Evolutionary conservation across 371 early-diverging fungal species (phyloP), one percentile per base, ranked within the genome.

Genomic region (Blakeslea trispora): DNA sequence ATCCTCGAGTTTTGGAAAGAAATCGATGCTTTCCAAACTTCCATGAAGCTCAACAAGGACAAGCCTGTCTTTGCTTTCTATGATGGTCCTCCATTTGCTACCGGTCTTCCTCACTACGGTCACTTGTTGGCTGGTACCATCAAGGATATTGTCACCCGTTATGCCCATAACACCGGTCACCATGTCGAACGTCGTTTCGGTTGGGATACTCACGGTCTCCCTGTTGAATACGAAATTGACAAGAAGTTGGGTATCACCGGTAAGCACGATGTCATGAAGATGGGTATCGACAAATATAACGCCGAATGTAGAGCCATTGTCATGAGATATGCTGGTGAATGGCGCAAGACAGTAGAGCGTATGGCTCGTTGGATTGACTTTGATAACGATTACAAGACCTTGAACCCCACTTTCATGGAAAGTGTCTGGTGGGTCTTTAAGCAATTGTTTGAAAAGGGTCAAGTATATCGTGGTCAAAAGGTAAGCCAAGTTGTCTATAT

Each of bases 351-450:
- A 13, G 98, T 99, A 45, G 92, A 90, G 57, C 91, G 99, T 63
- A 92, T 98, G 79, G 99, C 99, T 49, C 93, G 99, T 64, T 99
- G 99, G 99, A 98, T 99, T 68, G 99, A 99, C 74, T 99, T 99
- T 71, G 91, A 97, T 76, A 98, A 98, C 67, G 99, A 98, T 74
- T 99, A 99, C 88, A 99, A 98, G 11, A 93, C 94, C 15, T 74
- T 95, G 23, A 75, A 83, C 32, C 63, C 75, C 24, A 83, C 83
- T 28, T 64, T 89, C 3, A 71, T 80, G 48, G 55, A 71, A 22
- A 50, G 57, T 51, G 71, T 86, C 17, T 67, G 99, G 99, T 99
- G 98, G 97, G 95, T 97, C 18, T 99, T 99, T 77, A 95, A 97
- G 86, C 89, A 93, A 77, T 87, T 99, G 31, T 98, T 85, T 59